Base-by-base conservation (phyloP, 2,329 filamentous ascomycete genomes). In the Ophiosphaerella herpotricha region DNA sequence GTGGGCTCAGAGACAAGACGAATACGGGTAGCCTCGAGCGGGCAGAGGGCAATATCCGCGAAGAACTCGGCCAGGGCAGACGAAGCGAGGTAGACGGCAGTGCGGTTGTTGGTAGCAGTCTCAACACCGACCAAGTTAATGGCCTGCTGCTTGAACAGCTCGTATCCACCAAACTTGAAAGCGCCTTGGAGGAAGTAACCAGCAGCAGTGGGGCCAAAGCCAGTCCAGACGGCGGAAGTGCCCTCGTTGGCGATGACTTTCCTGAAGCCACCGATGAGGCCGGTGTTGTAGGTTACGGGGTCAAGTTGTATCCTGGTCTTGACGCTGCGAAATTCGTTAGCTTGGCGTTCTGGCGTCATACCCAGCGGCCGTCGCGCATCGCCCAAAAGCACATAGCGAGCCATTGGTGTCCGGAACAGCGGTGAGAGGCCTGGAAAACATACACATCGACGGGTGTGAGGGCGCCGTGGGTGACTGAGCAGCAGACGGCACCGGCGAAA, bases 401-500 rank as follows among this genome's bases (percentile, higher is more conserved):
- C 63, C 66, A 73, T 69, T 73, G 68, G 55, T 37, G 42, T 29
- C 23, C 50, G 43, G 23, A 21, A 41, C 2, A 40, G 50, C 50
- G 37, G 36, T 43, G 39, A 45, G 37, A 13, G 42, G 24, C 18
- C 35, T 51, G 52, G 18, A 35, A 49, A 55, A 90, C 93, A 79
- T 94, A 97, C 93, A 99, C 94, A 89, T 99, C 94, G 78, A 99
- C 91, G 74, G 94, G 94, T 67, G 94, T 99, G 71, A 97, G 87
- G 73, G 84, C 89, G 78, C 93, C 94, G 85, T 99, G 94, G 74
- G 94, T 99, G 80, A 97, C 82, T 69, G 92, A 94, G 80, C 94
- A 99, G 87, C 94, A 97, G 83, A 97, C 82, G 70, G 94, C 94
- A 80, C 94, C 94, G 71, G 94, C 92, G 71, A 99, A 89, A 80